phyloP scores from a whole-genome alignment of 2,329 filamentous ascomycete species.

The Fusarium neocosmosporiellum region DNA sequence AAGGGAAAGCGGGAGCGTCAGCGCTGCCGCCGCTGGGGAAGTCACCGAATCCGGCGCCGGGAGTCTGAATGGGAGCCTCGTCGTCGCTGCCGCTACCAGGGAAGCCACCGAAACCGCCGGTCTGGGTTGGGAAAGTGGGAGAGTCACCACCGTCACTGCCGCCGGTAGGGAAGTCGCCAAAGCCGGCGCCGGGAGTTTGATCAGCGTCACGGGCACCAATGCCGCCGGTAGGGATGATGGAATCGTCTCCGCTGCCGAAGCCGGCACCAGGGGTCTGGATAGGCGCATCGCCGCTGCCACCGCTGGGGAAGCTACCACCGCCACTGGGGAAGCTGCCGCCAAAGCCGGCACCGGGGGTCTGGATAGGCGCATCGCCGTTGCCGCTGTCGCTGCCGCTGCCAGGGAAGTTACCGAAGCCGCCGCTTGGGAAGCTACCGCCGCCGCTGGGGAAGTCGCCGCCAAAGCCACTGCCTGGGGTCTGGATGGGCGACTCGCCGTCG shows the following conservation, averaged over 20 bases:
- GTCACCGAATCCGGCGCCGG: not conserved
- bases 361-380: not conserved
- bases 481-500: not conserved
- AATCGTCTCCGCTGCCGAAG: not conserved
- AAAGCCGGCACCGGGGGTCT: conserved; percentile 6
- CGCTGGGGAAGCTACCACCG: not conserved
- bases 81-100: not conserved
- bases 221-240: not conserved
- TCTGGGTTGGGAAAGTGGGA: not conserved
- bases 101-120: not conserved
- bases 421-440: not conserved
- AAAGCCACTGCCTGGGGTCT: conserved; percentile 6
- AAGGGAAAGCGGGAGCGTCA: conserved; percentile 1
- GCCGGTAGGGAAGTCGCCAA: not conserved
- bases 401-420: not conserved
- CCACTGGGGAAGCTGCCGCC: not conserved
- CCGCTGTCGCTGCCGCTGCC: not conserved
- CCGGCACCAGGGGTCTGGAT: conserved; percentile 4
- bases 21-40: not conserved
- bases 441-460: conserved; percentile 9
- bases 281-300: conserved; percentile 2
- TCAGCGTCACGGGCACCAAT: not conserved
- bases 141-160: not conserved
- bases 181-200: conserved; percentile 10
- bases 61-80: conserved; percentile 4